Conservation (phyloP, 1,139 yeast species). For the Yamadazyma conglobata region DNA sequence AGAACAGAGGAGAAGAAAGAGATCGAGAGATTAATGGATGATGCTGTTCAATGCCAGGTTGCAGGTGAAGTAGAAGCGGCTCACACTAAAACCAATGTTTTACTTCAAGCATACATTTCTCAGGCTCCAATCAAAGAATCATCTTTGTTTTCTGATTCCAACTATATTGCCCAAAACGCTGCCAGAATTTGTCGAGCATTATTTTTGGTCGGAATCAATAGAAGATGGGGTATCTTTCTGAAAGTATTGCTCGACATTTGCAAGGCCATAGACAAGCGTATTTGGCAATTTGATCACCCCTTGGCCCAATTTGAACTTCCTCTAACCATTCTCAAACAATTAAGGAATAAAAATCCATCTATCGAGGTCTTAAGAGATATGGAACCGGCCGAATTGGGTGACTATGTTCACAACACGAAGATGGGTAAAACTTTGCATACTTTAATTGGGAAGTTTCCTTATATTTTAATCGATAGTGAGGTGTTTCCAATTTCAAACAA, state of each 20-base stretch:
- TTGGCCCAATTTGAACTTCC: slow-evolving; percentile 82
- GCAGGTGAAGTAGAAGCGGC: slow-evolving; percentile 75
- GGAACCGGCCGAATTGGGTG: slow-evolving; percentile 79
- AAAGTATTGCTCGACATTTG: slow-evolving; percentile 74
- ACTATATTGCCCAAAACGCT: slow-evolving; percentile 93
- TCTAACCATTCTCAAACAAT: slow-evolving; percentile 55
- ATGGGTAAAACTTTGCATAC: slow-evolving; percentile 66
- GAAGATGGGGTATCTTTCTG: slow-evolving; percentile 86
- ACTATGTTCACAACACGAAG: slow-evolving; percentile 73
- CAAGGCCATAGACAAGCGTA: slow-evolving; percentile 75
- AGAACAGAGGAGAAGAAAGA: slow-evolving; percentile 86
- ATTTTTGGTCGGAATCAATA: slow-evolving; percentile 76
- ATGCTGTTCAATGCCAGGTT: slow-evolving; percentile 72
- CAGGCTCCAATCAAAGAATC: slow-evolving; percentile 71
- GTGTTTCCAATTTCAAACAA: slow-evolving; percentile 87
- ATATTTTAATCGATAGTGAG: slow-evolving; percentile 67
- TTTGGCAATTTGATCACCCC: slow-evolving; percentile 94
- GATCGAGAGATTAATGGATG: slow-evolving; percentile 57
- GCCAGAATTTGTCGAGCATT: slow-evolving; percentile 91
- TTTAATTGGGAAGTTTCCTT: slow-evolving; percentile 71
- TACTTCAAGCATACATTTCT: slow-evolving; percentile 86
- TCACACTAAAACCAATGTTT: slow-evolving; percentile 82
- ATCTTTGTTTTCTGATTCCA: slow-evolving; percentile 79
- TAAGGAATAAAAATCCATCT: slow-evolving; percentile 63
- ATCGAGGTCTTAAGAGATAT: slow-evolving; percentile 74